Percentiles rank a stretch among this genome's conserved stretches.
Evolutionary conservation across 176 grass and related monocot species (phyloP).

Genomic region (Musa troglodytarum): DNA sequence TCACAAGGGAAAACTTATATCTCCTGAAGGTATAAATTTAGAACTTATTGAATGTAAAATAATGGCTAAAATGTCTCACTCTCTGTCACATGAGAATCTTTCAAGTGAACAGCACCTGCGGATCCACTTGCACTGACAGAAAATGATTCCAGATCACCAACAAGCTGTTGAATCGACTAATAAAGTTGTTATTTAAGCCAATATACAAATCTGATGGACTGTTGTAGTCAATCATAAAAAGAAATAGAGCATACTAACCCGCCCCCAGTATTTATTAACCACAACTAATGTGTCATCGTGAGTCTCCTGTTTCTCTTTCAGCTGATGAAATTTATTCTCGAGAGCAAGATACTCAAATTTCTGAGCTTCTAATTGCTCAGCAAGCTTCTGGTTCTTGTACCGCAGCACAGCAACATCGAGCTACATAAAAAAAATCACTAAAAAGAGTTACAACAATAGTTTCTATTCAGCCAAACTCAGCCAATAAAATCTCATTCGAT

Average conservation of each 20-base stretch:
- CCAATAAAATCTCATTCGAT: background rate
- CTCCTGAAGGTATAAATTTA: background rate
- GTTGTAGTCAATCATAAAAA: background rate
- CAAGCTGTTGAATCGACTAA: conserved; percentile 41
- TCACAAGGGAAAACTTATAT: background rate
- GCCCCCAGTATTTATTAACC: conserved; percentile 61
- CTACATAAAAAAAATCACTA: conserved; percentile 18
- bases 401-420: conserved; percentile 75
- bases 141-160: conserved; percentile 43
- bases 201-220: background rate
- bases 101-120: conserved; percentile 23
- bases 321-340: conserved; percentile 63
- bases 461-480: background rate
- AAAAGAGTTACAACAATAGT: conserved; percentile 15
- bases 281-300: conserved; percentile 40
- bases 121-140: conserved; percentile 40
- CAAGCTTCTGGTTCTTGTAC: conserved; percentile 91
- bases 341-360: conserved; percentile 61
- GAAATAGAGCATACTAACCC: conserved; percentile 26
- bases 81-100: conserved; percentile 17
- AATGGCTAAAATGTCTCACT: conserved; percentile 29
- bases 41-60: background rate
- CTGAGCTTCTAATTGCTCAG: conserved; percentile 77
- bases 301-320: conserved; percentile 53
- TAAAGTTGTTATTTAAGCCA: conserved; percentile 14